Base-by-base conservation (phyloP, 768 basidiomycete species). In the Hericium alpestre region DNA sequence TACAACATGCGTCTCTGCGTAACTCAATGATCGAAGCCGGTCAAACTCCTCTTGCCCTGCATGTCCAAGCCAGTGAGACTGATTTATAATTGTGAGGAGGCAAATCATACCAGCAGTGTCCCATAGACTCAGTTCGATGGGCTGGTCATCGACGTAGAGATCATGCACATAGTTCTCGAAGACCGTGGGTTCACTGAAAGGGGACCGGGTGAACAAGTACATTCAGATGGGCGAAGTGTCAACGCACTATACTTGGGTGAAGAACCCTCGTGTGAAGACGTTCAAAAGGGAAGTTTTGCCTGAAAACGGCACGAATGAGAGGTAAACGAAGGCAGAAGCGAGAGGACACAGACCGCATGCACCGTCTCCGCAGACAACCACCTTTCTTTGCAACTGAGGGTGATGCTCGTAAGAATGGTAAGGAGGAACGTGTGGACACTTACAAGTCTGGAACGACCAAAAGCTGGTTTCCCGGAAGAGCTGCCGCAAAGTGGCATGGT, bases 111-210 rank as follows among this genome's bases (percentile, higher is more conserved):
- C 94, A 48, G 95, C 95, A 48, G 95, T 98, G 69, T 98, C 95
- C 95, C 95, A 98, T 61, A 98, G 68, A 67, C 92, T 91, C 47
- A 99, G 76, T 66, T 98, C 94, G 13, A 97, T 86, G 32, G 80
- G 69, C 64, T 91, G 86, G 38, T 91, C 92, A 62, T 97, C 93
- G 25, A 95, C 82, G 62, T 78, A 78, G 55, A 94, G 75, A 62
- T 93, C 90, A 68, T 94, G 90, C 11, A 95, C 93, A 65, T 95
- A 93, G 73, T 97, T 98, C 71, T 98, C 95, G 63, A 98, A 98
- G 4, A 98, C 94, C 23, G 91, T 93, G 6, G 88, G 91, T 73
- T 93, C 89, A 64, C 90, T 92, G 65, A 51, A 38, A 37, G 18
- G 20, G 12, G 15, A 53, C 13, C 27, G 43, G 38, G 20, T 12